Conservation (phyloP, 2,329 filamentous ascomycete species). For the Ascochyta viciae-villosae region DNA sequence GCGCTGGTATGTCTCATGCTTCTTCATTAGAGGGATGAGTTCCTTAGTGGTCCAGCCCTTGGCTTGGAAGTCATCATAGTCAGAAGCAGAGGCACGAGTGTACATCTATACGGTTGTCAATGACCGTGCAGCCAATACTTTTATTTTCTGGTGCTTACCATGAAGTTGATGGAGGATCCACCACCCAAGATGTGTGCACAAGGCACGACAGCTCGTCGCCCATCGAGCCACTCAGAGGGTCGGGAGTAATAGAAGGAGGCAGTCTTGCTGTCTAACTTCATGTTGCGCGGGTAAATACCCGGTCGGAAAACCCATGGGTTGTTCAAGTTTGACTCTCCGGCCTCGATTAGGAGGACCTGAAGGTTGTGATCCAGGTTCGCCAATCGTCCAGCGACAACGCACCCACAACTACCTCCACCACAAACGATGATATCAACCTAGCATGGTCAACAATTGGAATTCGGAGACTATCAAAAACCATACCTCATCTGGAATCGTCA, state of each 20-base stretch:
- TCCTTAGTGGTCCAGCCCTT: conserved; percentile 82
- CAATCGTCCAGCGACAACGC: conserved; percentile 62
- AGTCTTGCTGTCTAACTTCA: conserved; percentile 81
- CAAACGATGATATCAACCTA: conserved; percentile 79
- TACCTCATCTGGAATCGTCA: conserved; percentile 73
- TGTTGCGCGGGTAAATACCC: conserved; percentile 79
- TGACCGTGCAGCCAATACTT: conserved; percentile 7
- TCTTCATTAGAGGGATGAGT: conserved; percentile 77
- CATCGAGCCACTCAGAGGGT: conserved; percentile 74
- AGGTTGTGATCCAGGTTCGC: conserved; percentile 78
- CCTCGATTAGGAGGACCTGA: conserved; percentile 74
- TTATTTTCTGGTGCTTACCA: conserved; percentile 55
- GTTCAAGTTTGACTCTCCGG: conserved; percentile 76
- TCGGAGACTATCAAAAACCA: neutral
- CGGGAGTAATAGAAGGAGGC: conserved; percentile 82
- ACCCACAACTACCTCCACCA: conserved; percentile 73
- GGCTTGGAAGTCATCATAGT: conserved; percentile 80
- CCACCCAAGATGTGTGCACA: conserved; percentile 76
- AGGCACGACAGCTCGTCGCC: conserved; percentile 75
- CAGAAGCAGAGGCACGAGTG: conserved; percentile 73
- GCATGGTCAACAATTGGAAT: conserved; percentile 10
- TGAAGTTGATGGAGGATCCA: conserved; percentile 79
- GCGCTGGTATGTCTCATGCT: conserved; percentile 78
- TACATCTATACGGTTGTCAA: conserved; percentile 63
- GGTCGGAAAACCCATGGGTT: conserved; percentile 79